Conservation (phyloP, 2,329 filamentous ascomycete species). For the Phialophora verrucosa region DNA sequence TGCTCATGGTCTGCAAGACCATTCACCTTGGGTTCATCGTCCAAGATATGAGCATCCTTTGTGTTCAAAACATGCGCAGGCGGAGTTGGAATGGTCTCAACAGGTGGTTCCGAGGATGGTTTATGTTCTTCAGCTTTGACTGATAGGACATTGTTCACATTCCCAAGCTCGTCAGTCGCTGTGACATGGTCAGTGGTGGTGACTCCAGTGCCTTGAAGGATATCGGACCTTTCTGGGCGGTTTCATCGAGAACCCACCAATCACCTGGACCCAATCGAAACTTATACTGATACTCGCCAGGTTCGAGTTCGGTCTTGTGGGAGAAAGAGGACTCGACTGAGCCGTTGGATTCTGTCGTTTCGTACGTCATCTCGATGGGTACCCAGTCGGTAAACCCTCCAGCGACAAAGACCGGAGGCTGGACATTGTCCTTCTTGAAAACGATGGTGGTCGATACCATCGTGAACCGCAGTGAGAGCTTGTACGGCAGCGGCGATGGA, state of each 20-base stretch:
- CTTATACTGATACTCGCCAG: conserved; percentile 74
- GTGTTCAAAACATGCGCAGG: conserved; percentile 4
- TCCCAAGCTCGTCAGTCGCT: conserved; percentile 60
- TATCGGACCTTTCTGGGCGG: conserved; percentile 62
- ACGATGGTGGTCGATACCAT: conserved; percentile 62
- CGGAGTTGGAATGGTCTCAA: neutral
- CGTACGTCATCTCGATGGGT: conserved; percentile 67
- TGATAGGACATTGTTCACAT: conserved; percentile 58
- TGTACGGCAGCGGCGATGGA: neutral
- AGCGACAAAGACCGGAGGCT: conserved; percentile 72
- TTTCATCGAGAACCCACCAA: conserved; percentile 73
- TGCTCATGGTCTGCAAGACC: neutral
- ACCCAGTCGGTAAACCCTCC: conserved; percentile 74
- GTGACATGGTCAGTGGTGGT: conserved; percentile 15
- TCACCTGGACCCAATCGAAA: conserved; percentile 70
- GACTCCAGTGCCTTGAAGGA: neutral
- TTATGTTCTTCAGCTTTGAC: conserved; percentile 23
- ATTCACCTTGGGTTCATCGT: conserved; percentile 10
- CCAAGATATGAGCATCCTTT: conserved; percentile 5
- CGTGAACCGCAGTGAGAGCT: neutral
- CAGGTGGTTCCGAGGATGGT: neutral
- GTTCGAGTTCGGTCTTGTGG: conserved; percentile 60
- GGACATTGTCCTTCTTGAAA: conserved; percentile 64
- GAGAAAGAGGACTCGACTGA: conserved; percentile 60
- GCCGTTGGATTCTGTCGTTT: conserved; percentile 57